Evolutionary conservation across 2,329 filamentous ascomycete genomes (phyloP).

Genomic region (Cordyceps tenuipes): DNA sequence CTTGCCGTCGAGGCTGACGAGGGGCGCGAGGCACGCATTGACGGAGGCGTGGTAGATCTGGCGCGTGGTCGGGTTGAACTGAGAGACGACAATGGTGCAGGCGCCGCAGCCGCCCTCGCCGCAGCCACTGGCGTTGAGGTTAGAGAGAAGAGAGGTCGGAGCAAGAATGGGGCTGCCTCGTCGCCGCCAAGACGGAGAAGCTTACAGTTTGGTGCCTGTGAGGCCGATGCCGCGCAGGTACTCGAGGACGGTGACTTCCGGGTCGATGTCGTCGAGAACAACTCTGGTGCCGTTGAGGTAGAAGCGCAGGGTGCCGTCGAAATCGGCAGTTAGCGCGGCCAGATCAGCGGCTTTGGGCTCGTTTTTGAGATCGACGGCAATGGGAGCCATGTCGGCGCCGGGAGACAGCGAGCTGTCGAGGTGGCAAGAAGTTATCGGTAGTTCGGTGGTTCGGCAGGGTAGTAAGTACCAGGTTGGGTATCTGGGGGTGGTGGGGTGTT

Average conservation of each 20-base stretch:
- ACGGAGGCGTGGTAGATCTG: conserved; percentile 93
- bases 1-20: conserved; percentile 91
- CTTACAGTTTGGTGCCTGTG: conserved; percentile 82
- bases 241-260: conserved; percentile 84
- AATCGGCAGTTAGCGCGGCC: conserved; percentile 57
- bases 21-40: conserved; percentile 88
- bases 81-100: conserved; percentile 90
- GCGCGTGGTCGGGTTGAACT: conserved; percentile 86
- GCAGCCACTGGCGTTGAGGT: conserved; percentile 53
- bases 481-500: background rate
- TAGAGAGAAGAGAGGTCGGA: background rate
- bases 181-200: background rate
- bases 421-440: background rate
- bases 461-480: background rate
- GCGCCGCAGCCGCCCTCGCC: conserved; percentile 95
- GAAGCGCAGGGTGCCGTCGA: conserved; percentile 83
- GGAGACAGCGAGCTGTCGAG: background rate
- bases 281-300: conserved; percentile 93
- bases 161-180: background rate
- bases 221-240: conserved; percentile 88
- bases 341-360: conserved; percentile 26
- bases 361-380: conserved; percentile 42
- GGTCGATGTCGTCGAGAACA: conserved; percentile 76
- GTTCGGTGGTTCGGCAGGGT: background rate
- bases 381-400: conserved; percentile 42